These are phyloP conservation scores for Hibiscus tridactylites DNA, from an alignment of 345 rosid genomes.

Conservation along the genomic window DNA sequence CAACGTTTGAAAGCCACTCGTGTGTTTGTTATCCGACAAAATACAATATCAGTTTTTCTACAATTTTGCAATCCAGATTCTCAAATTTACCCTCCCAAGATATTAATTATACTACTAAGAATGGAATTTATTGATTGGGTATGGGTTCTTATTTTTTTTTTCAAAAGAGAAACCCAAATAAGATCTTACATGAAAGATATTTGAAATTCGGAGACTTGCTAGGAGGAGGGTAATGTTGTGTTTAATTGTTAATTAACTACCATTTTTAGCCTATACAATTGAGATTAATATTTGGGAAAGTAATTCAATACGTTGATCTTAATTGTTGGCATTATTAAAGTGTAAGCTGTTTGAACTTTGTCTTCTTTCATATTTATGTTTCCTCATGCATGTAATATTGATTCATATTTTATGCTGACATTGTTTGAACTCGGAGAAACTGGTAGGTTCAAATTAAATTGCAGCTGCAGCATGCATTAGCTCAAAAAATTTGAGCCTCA, in stretches of 20 bases:
- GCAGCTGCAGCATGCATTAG: neutral
- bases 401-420: neutral
- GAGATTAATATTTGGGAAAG: neutral
- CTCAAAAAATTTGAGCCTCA: neutral
- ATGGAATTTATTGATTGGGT: neutral
- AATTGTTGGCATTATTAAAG: neutral
- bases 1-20: neutral
- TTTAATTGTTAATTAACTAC: neutral
- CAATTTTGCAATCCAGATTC: neutral
- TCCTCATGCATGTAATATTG: neutral
- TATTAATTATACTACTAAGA: neutral
- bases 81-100: neutral
- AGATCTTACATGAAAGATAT: conserved; percentile 32
- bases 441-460: conserved; percentile 3
- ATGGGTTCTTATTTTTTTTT: neutral
- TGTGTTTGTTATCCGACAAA: neutral
- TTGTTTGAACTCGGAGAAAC: conserved; percentile 5
- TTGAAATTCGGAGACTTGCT: neutral
- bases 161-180: neutral
- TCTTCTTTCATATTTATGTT: neutral
- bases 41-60: neutral
- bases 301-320: neutral
- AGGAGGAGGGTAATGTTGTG: neutral
- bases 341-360: neutral
- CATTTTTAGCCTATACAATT: neutral